These are phyloP conservation scores for Colletotrichum chrysophilum DNA, from an alignment of 2,329 filamentous ascomycete species.

Conservation along the genomic window DNA sequence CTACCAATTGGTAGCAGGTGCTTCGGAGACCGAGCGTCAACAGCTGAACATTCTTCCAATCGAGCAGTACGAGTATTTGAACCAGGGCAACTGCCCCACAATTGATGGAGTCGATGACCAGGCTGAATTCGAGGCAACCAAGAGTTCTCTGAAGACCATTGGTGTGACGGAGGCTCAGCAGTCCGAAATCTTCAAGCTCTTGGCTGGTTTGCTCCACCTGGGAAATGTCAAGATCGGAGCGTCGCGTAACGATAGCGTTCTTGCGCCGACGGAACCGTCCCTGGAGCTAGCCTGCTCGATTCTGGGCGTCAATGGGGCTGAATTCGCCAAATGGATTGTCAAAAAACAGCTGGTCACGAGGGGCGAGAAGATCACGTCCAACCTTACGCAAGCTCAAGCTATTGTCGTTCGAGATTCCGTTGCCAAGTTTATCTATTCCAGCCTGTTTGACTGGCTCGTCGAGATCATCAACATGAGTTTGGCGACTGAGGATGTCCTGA, in stretches of 20 bases:
- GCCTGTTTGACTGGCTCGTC: slow-evolving; percentile 98
- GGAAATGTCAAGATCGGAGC: slow-evolving; percentile 97
- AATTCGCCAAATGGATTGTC: slow-evolving; percentile 97
- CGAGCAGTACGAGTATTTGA: slow-evolving; percentile 94
- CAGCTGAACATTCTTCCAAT: slow-evolving; percentile 80
- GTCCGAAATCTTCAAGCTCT: slow-evolving; percentile 83
- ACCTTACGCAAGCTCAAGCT: slow-evolving; percentile 91
- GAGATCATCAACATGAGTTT: slow-evolving; percentile 92
- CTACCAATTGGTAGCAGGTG: slow-evolving; percentile 93
- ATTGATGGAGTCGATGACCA: slow-evolving; percentile 97
- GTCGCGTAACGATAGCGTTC: slow-evolving; percentile 84
- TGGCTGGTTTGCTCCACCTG: slow-evolving; percentile 90
- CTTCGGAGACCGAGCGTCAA: slow-evolving; percentile 82
- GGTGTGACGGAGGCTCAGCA: slow-evolving; percentile 80
- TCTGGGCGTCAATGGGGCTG: slow-evolving; percentile 82
- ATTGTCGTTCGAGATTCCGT: slow-evolving; percentile 95
- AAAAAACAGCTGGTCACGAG: slow-evolving; percentile 98
- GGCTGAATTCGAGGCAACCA: slow-evolving; percentile 89
- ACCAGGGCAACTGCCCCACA: slow-evolving; percentile 87
- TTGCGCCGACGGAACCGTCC: slow-evolving; percentile 81
- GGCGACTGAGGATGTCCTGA: slow-evolving; percentile 86
- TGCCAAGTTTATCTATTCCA: slow-evolving; percentile 98
- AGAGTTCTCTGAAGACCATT: slow-evolving; percentile 85
- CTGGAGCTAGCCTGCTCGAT: slow-evolving; percentile 82
- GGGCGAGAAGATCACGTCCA: slow-evolving; percentile 97